Evolutionary conservation across 2,329 filamentous ascomycete species (phyloP), one percentile per base, ranked within the genome.

Genomic region (Alternaria dauci): DNA sequence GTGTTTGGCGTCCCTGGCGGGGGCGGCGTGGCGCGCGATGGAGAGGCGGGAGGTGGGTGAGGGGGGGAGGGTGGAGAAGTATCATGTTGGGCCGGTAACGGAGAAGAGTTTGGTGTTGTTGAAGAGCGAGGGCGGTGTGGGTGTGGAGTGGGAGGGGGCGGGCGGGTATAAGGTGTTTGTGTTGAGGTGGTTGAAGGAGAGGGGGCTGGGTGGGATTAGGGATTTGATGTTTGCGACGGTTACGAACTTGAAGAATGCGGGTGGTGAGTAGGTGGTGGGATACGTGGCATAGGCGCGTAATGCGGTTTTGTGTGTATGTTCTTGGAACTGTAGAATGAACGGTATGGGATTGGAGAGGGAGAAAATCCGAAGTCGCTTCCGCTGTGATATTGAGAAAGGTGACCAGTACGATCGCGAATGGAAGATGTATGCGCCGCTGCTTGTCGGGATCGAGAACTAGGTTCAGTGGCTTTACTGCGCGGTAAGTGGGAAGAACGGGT

Each of bases 141-240:
- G 79, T 52, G 73, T 94, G 39, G 83, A 82, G 14, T 96, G 91
- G 90, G 87, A 89, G 69, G 88, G 91, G 51, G 93, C 90, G 87
- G 85, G 88, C 68, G 88, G 91, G 56, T 96, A 93, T 76, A 85
- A 91, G 59, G 81, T 92, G 6, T 85, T 87, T n/a, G 89, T 94
- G 63, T 79, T 96, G 58, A 83, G 84, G 51, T 87, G 88, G 78
- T 78, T 96, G 62, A 89, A 90, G 59, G 81, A 79, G 6, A 85
- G 84, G 54, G 90, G 90, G 0, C 83, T 91, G 46, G 79, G 77
- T 11, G 93, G 93, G 0, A 83, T 94, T 30, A 85, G 86, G 16
- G 84, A 89, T 64, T 79, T 96, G 70, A 89, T 96, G 84, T 91
- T 91, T 76, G 92, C 88, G 69, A 94, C 91, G 1, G 93, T 95